Evolutionary conservation across 2,329 filamentous ascomycete genomes (phyloP), one percentile per base, ranked within the genome.

Genomic region (Plenodomus biglobosus): DNA sequence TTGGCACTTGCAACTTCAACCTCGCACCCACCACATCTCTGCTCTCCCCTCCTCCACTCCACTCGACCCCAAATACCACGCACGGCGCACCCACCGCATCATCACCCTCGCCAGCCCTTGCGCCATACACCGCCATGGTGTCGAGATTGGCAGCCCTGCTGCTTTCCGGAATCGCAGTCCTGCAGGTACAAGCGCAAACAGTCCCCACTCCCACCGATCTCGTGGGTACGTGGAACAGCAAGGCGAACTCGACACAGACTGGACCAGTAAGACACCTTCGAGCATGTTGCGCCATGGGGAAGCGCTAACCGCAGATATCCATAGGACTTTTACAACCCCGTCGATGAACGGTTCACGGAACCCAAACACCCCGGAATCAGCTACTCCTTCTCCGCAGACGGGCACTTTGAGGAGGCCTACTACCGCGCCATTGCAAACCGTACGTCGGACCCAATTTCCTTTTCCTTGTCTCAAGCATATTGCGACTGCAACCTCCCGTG

Each of bases 211-310:
- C 59, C 16, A 48, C 59, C 32, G 73, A 79, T 43, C 72, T 88
- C 24, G 78, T 83, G n/a, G 86, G 86, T 49, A 89, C 86, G 49
- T 90, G 86, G 86, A 80, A 82, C 15, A 86, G 84, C 38, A 90
- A 89, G 70, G 85, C 84, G 20, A 82, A 80, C 64, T 81, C 82
- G 52, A 86, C 87, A 35, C 65, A 88, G 38, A 89, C 86, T 8
- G 86, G 86, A 38, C 81, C 85, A 44, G 86, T 88, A 81, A 40
- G 65, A 8, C 6, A 11, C 22, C 49, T 8, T 7, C 1, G 15
- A 16, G 0, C 0, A 21, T 13, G 22, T 15, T 7, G 27, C 27
- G 27, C 27, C 3, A 16, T 16, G 5, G 8, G 24, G 18, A 34
- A 13, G 17, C 6, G 55, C 59, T 68, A 50, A 66, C 38, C 19